Percentiles rank a stretch among this genome's conserved stretches.
phyloP scores from a whole-genome alignment of 2,329 filamentous ascomycete species.

The Xylariales sp. region DNA sequence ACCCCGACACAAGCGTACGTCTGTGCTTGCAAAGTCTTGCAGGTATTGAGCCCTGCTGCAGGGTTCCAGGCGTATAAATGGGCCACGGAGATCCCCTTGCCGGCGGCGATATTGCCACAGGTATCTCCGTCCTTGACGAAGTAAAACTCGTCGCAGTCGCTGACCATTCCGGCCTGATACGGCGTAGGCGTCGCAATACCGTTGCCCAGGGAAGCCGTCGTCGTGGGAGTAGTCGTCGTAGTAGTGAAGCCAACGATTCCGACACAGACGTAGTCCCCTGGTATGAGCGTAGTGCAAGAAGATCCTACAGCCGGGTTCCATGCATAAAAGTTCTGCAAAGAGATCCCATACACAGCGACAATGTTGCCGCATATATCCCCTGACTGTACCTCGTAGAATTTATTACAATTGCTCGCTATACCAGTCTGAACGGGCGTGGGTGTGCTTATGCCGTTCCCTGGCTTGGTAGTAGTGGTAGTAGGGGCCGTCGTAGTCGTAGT shows the following conservation, averaged over 20 bases:
- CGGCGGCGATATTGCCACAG: too few relatives aligned
- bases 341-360: slow-evolving; percentile 11
- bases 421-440: slow-evolving; percentile 20
- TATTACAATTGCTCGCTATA: slow-evolving; percentile 15
- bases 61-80: too few relatives aligned
- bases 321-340: slow-evolving; percentile 6
- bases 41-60: too few relatives aligned
- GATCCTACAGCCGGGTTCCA: slow-evolving; percentile 25
- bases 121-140: too few relatives aligned
- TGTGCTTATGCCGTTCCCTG: slow-evolving; percentile 19
- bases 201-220: too few relatives aligned
- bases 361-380: slow-evolving; percentile 15
- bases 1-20: too few relatives aligned
- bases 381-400: background rate
- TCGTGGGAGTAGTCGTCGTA: slow-evolving; percentile 4
- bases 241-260: slow-evolving; percentile 3
- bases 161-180: too few relatives aligned
- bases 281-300: slow-evolving; percentile 3
- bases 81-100: too few relatives aligned
- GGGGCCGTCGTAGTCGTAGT: slow-evolving; percentile 6
- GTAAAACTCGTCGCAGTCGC: too few relatives aligned
- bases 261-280: slow-evolving; percentile 14
- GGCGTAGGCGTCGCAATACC: too few relatives aligned
- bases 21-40: too few relatives aligned
- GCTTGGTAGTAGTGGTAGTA: slow-evolving; percentile 14